These are phyloP conservation scores for Lophiotrema nucula DNA, from an alignment of 495 filamentous ascomycete genomes.

Conservation along the genomic window DNA sequence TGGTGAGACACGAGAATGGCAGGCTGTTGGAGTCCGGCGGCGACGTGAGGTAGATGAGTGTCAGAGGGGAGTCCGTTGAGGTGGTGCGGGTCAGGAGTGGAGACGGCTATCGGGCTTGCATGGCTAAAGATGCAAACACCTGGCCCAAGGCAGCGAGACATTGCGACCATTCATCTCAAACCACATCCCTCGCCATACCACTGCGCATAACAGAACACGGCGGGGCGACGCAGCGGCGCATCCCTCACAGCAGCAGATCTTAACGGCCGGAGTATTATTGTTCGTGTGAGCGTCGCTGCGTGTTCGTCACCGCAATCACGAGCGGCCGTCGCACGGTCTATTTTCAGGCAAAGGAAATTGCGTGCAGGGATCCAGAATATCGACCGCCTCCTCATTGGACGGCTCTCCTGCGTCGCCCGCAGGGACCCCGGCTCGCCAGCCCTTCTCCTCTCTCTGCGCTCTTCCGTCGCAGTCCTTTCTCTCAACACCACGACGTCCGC, in stretches of 20 bases:
- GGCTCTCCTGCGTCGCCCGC: neutral
- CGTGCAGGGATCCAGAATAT: too few relatives aligned
- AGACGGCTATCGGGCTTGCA: too few relatives aligned
- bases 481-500: constrained; percentile 28
- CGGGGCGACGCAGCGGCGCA: neutral
- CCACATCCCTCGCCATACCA: neutral
- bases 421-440: neutral
- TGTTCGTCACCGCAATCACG: too few relatives aligned
- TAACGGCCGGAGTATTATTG: too few relatives aligned
- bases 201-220: neutral
- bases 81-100: neutral
- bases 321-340: too few relatives aligned
- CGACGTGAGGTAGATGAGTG: neutral
- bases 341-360: too few relatives aligned
- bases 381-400: neutral
- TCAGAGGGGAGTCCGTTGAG: neutral
- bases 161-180: neutral
- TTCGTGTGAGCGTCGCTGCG: too few relatives aligned
- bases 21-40: neutral
- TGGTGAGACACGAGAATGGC: neutral
- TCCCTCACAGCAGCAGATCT: too few relatives aligned
- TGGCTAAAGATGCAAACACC: neutral
- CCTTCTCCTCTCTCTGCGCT: constrained; percentile 4
- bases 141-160: neutral
- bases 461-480: neutral